These are phyloP conservation scores for Epichloe uncinata DNA, from an alignment of 2,329 filamentous ascomycete genomes.

Conservation along the genomic window DNA sequence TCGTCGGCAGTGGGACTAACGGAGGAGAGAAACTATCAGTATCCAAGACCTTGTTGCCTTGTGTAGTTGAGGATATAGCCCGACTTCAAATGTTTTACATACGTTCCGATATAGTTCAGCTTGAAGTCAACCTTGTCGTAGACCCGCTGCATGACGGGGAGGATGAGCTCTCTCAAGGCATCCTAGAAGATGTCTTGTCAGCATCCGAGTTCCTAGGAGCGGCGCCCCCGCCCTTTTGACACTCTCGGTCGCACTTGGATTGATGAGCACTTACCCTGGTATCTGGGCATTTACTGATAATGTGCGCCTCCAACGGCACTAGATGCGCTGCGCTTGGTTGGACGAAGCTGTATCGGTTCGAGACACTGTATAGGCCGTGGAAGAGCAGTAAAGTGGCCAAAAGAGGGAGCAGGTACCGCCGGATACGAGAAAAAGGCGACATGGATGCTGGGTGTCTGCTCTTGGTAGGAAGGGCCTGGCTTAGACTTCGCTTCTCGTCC, in stretches of 20 bases:
- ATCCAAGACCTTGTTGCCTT: too few relatives aligned
- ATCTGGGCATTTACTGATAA: constrained; percentile 96
- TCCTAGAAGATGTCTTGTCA: constrained; percentile 28
- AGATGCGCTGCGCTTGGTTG: constrained; percentile 11
- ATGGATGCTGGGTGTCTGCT: background rate
- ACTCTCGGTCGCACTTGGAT: background rate
- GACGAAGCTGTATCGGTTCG: background rate
- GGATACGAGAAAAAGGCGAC: constrained; percentile 1
- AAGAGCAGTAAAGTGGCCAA: constrained; percentile 1
- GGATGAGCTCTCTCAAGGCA: constrained; percentile 65
- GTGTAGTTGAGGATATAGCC: too few relatives aligned
- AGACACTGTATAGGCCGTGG: background rate
- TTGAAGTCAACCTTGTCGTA: constrained; percentile 80
- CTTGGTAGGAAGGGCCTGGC: background rate
- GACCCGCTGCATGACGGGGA: constrained; percentile 76
- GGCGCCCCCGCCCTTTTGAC: background rate
- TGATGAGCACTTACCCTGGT: constrained; percentile 38
- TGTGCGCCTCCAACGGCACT: constrained; percentile 82
- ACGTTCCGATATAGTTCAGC: constrained; percentile 80
- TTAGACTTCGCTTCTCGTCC: constrained; percentile 1
- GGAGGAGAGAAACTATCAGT: too few relatives aligned
- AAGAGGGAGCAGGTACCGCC: constrained; percentile 3
- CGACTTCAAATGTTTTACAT: constrained; percentile 17
- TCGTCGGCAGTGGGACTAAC: constrained; percentile 57
- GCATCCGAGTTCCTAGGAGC: background rate